These are phyloP conservation scores for Neoascochyta sp. DNA, from an alignment of 2,329 filamentous ascomycete species.

Conservation along the genomic window DNA sequence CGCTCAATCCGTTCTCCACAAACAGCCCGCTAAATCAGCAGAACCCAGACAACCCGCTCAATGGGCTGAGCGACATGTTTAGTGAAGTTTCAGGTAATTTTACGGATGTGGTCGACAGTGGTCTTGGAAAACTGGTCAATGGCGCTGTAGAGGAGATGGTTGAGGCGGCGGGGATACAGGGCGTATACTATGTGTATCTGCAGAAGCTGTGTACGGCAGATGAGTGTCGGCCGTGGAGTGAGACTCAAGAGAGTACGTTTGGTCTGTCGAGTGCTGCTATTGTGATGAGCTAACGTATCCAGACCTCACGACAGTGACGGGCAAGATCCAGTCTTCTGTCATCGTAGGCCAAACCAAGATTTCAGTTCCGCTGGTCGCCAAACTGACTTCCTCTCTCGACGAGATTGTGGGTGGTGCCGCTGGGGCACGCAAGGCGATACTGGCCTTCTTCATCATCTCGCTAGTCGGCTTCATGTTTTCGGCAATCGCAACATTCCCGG, in stretches of 20 bases:
- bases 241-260: conserved; percentile 5
- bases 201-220: conserved; percentile 9
- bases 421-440: conserved; percentile 8
- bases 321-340: conserved; percentile 10
- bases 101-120: conserved; percentile 10
- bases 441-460: conserved; percentile 18
- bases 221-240: conserved; percentile 11
- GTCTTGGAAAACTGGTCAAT: conserved; percentile 10
- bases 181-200: conserved; percentile 14
- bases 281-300: not conserved
- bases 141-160: conserved; percentile 7
- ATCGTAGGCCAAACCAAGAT: conserved; percentile 13
- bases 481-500: conserved; percentile 10
- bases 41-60: conserved; percentile 9
- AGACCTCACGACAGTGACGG: conserved; percentile 7
- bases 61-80: conserved; percentile 2
- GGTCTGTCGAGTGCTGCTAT: not conserved
- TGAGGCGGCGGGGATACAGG: conserved; percentile 4
- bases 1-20: conserved; percentile 9
- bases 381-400: conserved; percentile 6
- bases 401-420: conserved; percentile 3
- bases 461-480: conserved; percentile 12
- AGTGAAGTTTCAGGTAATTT: conserved; percentile 7
- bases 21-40: conserved; percentile 8
- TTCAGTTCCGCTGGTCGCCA: conserved; percentile 13